Percentiles rank a stretch among this genome's conserved stretches.
Evolutionary conservation across 495 filamentous ascomycete species (phyloP).

Genomic region (Penicillium taxi): DNA sequence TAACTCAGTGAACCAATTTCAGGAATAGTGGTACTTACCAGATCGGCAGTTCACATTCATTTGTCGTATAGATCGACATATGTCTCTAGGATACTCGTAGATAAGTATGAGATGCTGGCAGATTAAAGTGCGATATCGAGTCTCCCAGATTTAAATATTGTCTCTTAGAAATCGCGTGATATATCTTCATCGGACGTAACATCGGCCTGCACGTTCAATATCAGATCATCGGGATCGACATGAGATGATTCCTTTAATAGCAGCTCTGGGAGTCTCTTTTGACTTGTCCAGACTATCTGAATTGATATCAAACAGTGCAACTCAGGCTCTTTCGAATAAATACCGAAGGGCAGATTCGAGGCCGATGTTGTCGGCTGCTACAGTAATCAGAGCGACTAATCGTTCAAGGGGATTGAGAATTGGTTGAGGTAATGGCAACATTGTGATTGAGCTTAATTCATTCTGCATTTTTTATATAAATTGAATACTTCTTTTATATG

Average conservation of each 20-base stretch:
- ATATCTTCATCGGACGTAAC: constrained; percentile 15
- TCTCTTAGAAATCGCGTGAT: constrained; percentile 3
- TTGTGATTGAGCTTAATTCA: background rate
- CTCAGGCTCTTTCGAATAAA: constrained; percentile 12
- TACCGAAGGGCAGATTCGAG: constrained; percentile 12
- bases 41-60: constrained; percentile 16
- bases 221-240: constrained; percentile 1
- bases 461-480: too few relatives aligned
- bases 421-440: constrained; percentile 2
- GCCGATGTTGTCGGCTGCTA: constrained; percentile 15
- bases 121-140: constrained; percentile 12
- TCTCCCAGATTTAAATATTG: constrained; percentile 7
- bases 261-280: background rate
- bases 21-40: constrained; percentile 3
- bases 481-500: too few relatives aligned
- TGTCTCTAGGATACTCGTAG: constrained; percentile 4
- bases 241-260: background rate
- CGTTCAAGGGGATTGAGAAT: constrained; percentile 12
- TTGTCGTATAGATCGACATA: constrained; percentile 13
- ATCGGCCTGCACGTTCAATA: constrained; percentile 13
- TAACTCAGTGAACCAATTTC: background rate
- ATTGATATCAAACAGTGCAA: constrained; percentile 10
- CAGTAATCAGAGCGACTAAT: constrained; percentile 14
- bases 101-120: background rate
- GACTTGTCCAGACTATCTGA: background rate